Conservation (phyloP, 495 filamentous ascomycete species). For the Terfezia claveryi region DNA sequence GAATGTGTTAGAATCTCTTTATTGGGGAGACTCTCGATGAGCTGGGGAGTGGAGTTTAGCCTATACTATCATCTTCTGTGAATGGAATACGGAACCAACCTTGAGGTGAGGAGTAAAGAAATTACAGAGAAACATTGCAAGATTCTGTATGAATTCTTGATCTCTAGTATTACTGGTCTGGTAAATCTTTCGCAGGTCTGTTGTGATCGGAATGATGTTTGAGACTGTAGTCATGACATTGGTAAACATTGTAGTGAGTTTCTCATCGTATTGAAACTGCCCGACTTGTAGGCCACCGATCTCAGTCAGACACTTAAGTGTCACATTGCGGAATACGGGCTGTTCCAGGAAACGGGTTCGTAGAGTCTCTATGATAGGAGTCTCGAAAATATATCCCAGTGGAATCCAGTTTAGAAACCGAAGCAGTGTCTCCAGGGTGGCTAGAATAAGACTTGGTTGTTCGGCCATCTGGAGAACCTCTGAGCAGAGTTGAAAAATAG, state of each 20-base stretch:
- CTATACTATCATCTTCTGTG: conserved; percentile 62
- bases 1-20: conserved; percentile 82
- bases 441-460: conserved; percentile 73
- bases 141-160: conserved; percentile 92
- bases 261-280: conserved; percentile 66
- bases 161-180: conserved; percentile 74
- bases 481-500: conserved; percentile 89
- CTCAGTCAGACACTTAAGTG: conserved; percentile 89
- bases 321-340: conserved; percentile 87
- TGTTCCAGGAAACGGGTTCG: conserved; percentile 70
- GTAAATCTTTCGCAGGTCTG: conserved; percentile 79
- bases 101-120: conserved; percentile 84
- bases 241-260: conserved; percentile 90
- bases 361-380: conserved; percentile 82
- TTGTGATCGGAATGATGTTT: conserved; percentile 66
- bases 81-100: conserved; percentile 95
- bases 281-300: conserved; percentile 79
- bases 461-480: conserved; percentile 77
- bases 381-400: conserved; percentile 95
- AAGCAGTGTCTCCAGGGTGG: conserved; percentile 80
- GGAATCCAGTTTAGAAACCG: conserved; percentile 98
- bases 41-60: conserved; percentile 25
- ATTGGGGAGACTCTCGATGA: conserved; percentile 88
- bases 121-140: conserved; percentile 86
- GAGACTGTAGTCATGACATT: conserved; percentile 76